These are phyloP conservation scores for Oropetium thomaeum DNA, from an alignment of 176 grass and related monocot species.

Conservation along the genomic window DNA sequence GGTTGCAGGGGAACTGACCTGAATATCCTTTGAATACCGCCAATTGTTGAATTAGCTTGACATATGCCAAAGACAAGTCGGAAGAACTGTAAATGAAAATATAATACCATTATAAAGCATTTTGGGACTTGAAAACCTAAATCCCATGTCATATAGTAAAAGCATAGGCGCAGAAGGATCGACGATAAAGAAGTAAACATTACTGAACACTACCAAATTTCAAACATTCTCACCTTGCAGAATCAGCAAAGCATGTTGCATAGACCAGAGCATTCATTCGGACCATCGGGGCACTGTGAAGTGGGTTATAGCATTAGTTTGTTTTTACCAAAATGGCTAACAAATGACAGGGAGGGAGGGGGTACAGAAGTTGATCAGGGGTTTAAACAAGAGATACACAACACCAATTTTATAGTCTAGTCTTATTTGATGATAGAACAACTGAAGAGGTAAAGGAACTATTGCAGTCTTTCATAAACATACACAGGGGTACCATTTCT, in stretches of 20 bases:
- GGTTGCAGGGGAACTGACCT: conserved; percentile 43
- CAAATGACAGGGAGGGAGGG: background rate
- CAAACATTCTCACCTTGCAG: conserved; percentile 65
- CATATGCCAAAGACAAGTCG: conserved; percentile 79
- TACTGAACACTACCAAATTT: conserved; percentile 2
- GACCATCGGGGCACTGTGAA: conserved; percentile 78
- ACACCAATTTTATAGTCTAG: background rate
- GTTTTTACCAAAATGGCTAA: conserved; percentile 4
- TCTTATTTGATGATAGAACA: background rate
- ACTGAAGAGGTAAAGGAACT: background rate
- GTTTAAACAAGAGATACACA: background rate
- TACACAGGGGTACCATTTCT: background rate
- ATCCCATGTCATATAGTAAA: background rate
- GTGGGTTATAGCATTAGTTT: conserved; percentile 3
- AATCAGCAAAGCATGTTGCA: conserved; percentile 86
- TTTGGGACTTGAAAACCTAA: conserved; percentile 4
- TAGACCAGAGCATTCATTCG: conserved; percentile 83
- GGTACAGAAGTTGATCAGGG: background rate
- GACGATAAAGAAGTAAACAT: conserved; percentile 12
- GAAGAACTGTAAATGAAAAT: conserved; percentile 58
- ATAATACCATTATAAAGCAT: conserved; percentile 29
- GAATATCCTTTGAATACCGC: conserved; percentile 82
- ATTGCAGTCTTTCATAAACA: background rate
- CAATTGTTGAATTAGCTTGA: conserved; percentile 84
- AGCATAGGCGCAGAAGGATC: background rate